Conservation (phyloP, 345 rosid genomes). For the Erucastrum elatum region DNA sequence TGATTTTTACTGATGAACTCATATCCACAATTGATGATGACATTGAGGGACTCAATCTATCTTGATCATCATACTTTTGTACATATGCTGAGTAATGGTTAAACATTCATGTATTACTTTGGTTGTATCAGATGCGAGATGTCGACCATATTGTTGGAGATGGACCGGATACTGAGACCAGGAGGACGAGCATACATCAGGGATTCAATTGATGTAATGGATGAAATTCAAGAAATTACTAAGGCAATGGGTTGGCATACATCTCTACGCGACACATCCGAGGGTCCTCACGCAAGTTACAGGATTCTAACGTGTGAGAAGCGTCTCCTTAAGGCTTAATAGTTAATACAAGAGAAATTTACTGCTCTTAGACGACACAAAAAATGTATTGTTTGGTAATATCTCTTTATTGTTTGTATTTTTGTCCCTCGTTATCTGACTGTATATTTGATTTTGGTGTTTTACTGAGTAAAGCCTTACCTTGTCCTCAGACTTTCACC, state of each 20-base stretch:
- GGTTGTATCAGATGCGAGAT: constrained; percentile 70
- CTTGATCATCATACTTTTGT: not conserved
- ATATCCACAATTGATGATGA: not conserved
- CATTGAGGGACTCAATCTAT: not conserved
- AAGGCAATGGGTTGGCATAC: constrained; percentile 89
- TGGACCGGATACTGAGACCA: constrained; percentile 95
- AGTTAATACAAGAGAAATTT: constrained; percentile 11
- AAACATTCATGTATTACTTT: not conserved
- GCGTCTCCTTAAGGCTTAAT: constrained; percentile 46
- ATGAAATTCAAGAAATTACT: constrained; percentile 71
- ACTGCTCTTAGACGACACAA: constrained; percentile 19
- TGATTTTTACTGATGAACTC: not conserved
- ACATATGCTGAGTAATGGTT: not conserved
- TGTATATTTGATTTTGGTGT: constrained; percentile 33
- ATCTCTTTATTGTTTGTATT: constrained; percentile 11
- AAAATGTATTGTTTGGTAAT: constrained; percentile 23
- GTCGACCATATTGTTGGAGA: constrained; percentile 92
- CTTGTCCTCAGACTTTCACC: not conserved
- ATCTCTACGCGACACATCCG: constrained; percentile 68
- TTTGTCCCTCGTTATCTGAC: constrained; percentile 7
- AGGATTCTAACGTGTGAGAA: constrained; percentile 81
- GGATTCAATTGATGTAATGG: constrained; percentile 77
- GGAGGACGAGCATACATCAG: constrained; percentile 89
- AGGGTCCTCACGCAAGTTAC: constrained; percentile 96
- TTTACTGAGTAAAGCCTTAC: constrained; percentile 25